These are phyloP conservation scores for Phytophthora tubulina DNA, from an alignment of 352 stramenopile species.

Conservation along the genomic window DNA sequence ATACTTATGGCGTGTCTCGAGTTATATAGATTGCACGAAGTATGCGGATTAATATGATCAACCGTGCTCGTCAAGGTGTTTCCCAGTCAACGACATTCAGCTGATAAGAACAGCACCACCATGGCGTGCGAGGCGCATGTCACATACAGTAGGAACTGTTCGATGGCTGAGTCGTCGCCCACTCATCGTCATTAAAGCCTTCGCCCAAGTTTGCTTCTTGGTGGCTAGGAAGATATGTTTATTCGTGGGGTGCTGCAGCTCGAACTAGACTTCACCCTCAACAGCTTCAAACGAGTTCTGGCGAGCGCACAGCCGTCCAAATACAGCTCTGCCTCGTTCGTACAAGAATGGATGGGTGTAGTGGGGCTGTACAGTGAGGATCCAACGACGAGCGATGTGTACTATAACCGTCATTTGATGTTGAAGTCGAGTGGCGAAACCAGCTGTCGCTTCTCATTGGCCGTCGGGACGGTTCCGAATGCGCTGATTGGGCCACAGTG, in stretches of 20 bases:
- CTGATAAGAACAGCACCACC: background rate
- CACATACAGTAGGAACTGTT: conserved; percentile 21
- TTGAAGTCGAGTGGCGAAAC: conserved; percentile 39
- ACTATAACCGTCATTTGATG: conserved; percentile 18
- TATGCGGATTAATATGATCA: too few relatives aligned
- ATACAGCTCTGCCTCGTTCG: background rate
- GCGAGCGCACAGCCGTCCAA: background rate
- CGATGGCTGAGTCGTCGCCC: conserved; percentile 7
- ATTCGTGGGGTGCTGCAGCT: too few relatives aligned
- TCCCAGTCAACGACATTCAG: background rate
- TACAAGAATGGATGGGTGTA: conserved; percentile 1
- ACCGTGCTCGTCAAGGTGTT: background rate
- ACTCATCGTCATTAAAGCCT: background rate
- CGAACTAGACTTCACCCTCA: too few relatives aligned
- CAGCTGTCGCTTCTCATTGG: conserved; percentile 18
- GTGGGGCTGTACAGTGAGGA: background rate
- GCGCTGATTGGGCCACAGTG: conserved; percentile 16
- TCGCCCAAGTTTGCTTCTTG: too few relatives aligned
- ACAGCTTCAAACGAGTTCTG: too few relatives aligned
- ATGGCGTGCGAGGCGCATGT: conserved; percentile 29
- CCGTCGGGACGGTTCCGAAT: conserved; percentile 24
- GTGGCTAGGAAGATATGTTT: too few relatives aligned
- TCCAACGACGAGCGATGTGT: background rate
- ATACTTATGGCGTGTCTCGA: background rate
- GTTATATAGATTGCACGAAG: too few relatives aligned